Evolutionary conservation across 2,329 filamentous ascomycete genomes (phyloP), one percentile per base, ranked within the genome.

Genomic region (Coniochaeta sp.): DNA sequence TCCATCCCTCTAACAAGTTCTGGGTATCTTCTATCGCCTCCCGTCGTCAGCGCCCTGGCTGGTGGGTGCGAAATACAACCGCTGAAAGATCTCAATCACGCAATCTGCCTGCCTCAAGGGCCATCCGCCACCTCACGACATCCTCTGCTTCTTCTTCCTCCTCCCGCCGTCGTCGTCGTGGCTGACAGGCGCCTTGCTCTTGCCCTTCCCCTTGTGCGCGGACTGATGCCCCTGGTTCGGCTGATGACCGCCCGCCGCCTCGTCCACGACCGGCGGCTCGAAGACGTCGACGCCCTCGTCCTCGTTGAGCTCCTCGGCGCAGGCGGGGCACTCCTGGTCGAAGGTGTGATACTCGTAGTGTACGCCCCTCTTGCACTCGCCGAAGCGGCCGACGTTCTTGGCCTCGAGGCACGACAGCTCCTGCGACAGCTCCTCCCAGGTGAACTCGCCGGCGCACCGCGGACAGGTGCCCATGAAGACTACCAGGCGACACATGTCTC

Each of bases 401-500:
- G 79, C 77, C 62, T 79, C 73, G 57, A 81, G 74, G 60, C 79
- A 81, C 8, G 75, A 77, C 2, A 81, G 71, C 64, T 77, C 69
- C 65, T 80, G 78, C 14, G 73, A 70, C 22, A 81, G 71, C 9
- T 80, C 76, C 28, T 73, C 68, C 78, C 79, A 78, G 17, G 71
- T 75, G 59, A 77, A 74, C 52, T 62, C 65, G 6, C 72, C 68
- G 44, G 67, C 71, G 67, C 79, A 81, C 56, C 70, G 71, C 40
- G 76, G 75, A 69, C 79, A 81, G 44, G 68, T 67, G 55, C 79
- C 79, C 43, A 67, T 67, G 65, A 80, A 81, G 50, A 75, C 66
- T 52, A 81, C 66, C 67, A 78, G 71, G 59, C 79, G 78, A 68
- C 79, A 81, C 79, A 81, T 81, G 2, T 58, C n/a, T 43, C n/a